Base-by-base conservation (phyloP, 2,329 filamentous ascomycete genomes). In the Fusarium multiceps region DNA sequence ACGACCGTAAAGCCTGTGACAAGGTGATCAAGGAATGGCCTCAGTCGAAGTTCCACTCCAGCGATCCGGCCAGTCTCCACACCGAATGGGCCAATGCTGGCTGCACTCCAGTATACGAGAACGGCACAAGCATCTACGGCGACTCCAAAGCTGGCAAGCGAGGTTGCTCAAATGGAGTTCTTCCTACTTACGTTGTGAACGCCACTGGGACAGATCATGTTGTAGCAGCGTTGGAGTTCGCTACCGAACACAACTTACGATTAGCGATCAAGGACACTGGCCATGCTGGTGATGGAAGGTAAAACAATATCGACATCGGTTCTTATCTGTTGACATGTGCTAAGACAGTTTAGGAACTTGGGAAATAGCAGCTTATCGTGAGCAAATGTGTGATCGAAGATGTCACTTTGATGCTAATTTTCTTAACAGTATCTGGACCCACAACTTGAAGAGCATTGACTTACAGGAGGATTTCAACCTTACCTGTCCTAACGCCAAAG, bases 81-180 rank as follows among this genome's bases (percentile, higher is more conserved):
- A 45, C 18, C 13, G 48, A 28, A 4, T 53, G 47, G 55, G 14
- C 55, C 4, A 59, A 59, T 23, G 47, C 28, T 21, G 41, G 47
- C 4, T 59, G 55, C 7, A 27, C 5, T 21, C 55, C 55, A 3
- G 21, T 59, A 6, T 59, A 45, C 7, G 16, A 41, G 40, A 59
- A 59, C 13, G 55, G 55, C 18, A 59, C 55, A 6, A 59, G 55
- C 11, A 59, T 59, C 37, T 34, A 42, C 2, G 55, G 55, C 2
- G 47, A 59, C 1, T 3, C 28, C 3, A 3, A 30, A 3, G 47
- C 47, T 7, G 40, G 32, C 16, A 5, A 53, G 0, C 7, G 4
- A n/a, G 40, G 55, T 5, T 59, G 47, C 10, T 34, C 47, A 25
- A 34, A 21, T 12, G 55, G 30, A 13, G 21, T 25, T 2, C 47